A percentile compares a stretch with the other conserved stretches of the same genome.
These are phyloP conservation scores for Pseudomonodictys pantanalensis DNA, from an alignment of 495 filamentous ascomycete genomes.

Conservation along the genomic window DNA sequence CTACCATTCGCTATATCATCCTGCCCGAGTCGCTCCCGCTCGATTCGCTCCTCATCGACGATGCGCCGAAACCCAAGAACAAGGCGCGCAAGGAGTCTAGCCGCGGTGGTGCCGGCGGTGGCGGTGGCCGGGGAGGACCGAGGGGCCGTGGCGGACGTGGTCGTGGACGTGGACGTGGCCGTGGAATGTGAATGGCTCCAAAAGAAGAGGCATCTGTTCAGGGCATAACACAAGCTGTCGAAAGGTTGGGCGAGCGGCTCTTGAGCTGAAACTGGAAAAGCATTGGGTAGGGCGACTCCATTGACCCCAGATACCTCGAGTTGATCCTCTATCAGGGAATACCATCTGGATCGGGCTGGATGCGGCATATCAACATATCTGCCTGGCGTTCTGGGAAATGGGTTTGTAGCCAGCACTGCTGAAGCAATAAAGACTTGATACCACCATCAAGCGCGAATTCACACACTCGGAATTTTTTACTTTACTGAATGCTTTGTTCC, in stretches of 20 bases:
- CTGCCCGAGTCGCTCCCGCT: slow-evolving; percentile 91
- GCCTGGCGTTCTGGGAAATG: too few species aligned
- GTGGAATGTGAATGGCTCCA: background rate
- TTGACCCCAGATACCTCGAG: too few species aligned
- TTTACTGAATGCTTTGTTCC: too few species aligned
- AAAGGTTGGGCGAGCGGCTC: background rate
- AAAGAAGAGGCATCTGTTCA: background rate
- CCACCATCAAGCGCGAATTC: too few species aligned
- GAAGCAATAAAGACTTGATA: too few species aligned
- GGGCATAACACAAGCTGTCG: background rate
- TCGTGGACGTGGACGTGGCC: slow-evolving; percentile 29
- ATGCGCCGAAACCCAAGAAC: slow-evolving; percentile 97
- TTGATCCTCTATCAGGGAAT: too few species aligned
- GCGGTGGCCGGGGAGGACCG: slow-evolving; percentile 56
- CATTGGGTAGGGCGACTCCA: slow-evolving; percentile 9
- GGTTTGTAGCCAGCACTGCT: too few species aligned
- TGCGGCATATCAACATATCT: too few species aligned
- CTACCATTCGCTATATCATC: slow-evolving; percentile 89
- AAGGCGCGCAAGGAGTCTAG: slow-evolving; percentile 94
- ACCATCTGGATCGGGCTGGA: too few species aligned
- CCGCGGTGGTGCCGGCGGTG: slow-evolving; percentile 49
- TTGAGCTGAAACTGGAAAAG: background rate
- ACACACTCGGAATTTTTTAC: too few species aligned
- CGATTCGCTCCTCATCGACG: slow-evolving; percentile 91
- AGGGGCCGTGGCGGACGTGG: slow-evolving; percentile 55